Evolutionary conservation across 805 yeast species (phyloP).

Genomic region (Wickerhamomyces hampshirensis): DNA sequence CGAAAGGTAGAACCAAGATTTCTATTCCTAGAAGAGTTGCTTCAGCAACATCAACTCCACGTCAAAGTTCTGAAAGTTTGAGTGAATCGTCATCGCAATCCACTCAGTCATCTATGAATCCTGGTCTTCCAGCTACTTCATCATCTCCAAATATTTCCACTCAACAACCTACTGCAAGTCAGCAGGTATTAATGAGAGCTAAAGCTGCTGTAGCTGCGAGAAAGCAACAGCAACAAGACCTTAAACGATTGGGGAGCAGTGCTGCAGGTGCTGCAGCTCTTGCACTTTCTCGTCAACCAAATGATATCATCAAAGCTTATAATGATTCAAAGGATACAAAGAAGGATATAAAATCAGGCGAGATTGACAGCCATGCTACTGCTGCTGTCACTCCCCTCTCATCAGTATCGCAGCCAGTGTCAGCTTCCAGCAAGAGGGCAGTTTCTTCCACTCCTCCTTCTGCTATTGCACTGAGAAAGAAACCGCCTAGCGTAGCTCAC

Average conservation of each 20-base stretch:
- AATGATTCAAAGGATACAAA: slow-evolving; percentile 11
- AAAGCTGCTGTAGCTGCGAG: slow-evolving; percentile 26
- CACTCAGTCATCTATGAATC: slow-evolving; percentile 10
- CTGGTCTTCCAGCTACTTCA: slow-evolving; percentile 7
- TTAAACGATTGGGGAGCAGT: slow-evolving; percentile 14
- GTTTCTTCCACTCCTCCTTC: too few species aligned
- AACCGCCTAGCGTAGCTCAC: too few species aligned
- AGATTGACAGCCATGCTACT: not conserved
- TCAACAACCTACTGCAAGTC: slow-evolving; percentile 20
- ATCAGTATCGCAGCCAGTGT: not conserved
- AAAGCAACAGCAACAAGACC: slow-evolving; percentile 19
- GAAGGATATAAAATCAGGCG: slow-evolving; percentile 1
- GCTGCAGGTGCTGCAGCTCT: slow-evolving; percentile 26
- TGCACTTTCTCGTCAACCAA: slow-evolving; percentile 25
- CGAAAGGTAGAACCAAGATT: slow-evolving; percentile 16
- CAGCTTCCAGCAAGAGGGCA: too few species aligned
- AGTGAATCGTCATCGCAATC: slow-evolving; percentile 12
- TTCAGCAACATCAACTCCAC: slow-evolving; percentile 22
- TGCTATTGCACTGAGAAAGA: slow-evolving; percentile 12
- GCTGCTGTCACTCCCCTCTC: not conserved
- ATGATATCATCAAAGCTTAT: slow-evolving; percentile 21
- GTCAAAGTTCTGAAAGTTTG: slow-evolving; percentile 1
- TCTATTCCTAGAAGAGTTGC: slow-evolving; percentile 21
- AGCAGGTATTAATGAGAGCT: slow-evolving; percentile 23
- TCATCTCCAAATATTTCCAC: slow-evolving; percentile 13